These are phyloP conservation scores for Salvia sclarea DNA, from an alignment of 305 asterid species.

Conservation along the genomic window DNA sequence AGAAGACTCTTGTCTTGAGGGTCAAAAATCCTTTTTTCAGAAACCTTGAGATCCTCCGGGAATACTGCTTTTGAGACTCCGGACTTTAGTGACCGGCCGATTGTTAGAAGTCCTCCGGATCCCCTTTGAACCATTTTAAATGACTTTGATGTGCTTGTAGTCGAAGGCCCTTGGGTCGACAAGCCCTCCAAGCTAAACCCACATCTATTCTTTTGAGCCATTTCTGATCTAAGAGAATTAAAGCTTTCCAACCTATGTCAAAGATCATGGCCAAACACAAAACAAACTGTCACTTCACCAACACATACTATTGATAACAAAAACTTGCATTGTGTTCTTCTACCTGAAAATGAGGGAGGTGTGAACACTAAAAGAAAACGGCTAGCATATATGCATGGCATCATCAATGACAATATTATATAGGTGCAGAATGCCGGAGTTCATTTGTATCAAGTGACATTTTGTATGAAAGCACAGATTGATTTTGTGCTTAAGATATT, in stretches of 20 bases:
- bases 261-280: slow-evolving; percentile 3
- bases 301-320: background rate
- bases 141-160: slow-evolving; percentile 53
- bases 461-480: background rate
- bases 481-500: background rate
- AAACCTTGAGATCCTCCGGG: slow-evolving; percentile 87
- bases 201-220: slow-evolving; percentile 61
- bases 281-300: slow-evolving; percentile 18
- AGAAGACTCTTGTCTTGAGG: slow-evolving; percentile 93
- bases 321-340: background rate
- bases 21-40: slow-evolving; percentile 69
- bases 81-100: slow-evolving; percentile 75
- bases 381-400: background rate
- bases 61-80: slow-evolving; percentile 84
- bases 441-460: background rate
- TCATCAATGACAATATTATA: background rate
- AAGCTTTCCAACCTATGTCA: slow-evolving; percentile 62
- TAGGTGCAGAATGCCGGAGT: background rate
- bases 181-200: slow-evolving; percentile 72
- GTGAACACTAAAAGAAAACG: slow-evolving; percentile 9
- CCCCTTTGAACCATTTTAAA: slow-evolving; percentile 64
- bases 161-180: slow-evolving; percentile 40
- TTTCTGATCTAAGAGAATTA: slow-evolving; percentile 65
- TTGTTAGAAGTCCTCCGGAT: slow-evolving; percentile 76
- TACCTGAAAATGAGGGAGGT: slow-evolving; percentile 4